Evolutionary conservation across 148 eudicot genomes (phyloP).

Genomic region (Tetragonia tetragonoides): DNA sequence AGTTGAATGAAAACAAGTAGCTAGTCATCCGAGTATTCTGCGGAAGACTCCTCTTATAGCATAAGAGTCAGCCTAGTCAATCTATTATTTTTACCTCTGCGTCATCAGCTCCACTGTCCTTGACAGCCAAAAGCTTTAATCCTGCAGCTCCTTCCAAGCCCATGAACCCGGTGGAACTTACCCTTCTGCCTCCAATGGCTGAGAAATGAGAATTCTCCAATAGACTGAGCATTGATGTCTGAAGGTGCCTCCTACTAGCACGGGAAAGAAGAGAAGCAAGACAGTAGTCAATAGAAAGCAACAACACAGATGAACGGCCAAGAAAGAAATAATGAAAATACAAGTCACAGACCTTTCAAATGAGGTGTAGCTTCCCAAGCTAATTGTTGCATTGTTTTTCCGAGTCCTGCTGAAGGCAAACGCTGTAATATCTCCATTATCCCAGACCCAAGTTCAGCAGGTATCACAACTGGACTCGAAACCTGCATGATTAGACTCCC

Average conservation of each 20-base stretch:
- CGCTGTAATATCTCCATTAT: slow-evolving; percentile 47
- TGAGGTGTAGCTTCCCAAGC: slow-evolving; percentile 40
- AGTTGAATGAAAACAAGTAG: too few species aligned
- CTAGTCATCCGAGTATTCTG: too few species aligned
- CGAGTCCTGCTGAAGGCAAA: slow-evolving; percentile 56
- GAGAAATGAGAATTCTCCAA: slow-evolving; percentile 62
- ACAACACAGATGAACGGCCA: slow-evolving; percentile 7
- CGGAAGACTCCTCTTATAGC: too few species aligned
- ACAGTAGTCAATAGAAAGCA: slow-evolving; percentile 3
- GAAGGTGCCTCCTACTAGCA: slow-evolving; percentile 75
- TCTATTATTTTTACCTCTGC: slow-evolving; percentile 33
- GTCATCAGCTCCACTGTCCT: slow-evolving; percentile 41
- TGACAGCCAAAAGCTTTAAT: slow-evolving; percentile 64
- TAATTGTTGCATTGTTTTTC: slow-evolving; percentile 51
- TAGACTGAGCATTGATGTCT: slow-evolving; percentile 51
- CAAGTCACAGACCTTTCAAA: slow-evolving; percentile 37
- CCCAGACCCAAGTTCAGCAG: slow-evolving; percentile 55
- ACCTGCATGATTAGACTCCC: slow-evolving; percentile 70
- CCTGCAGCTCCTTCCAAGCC: slow-evolving; percentile 95
- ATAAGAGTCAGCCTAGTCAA: too few species aligned
- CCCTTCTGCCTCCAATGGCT: slow-evolving; percentile 54
- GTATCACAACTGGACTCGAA: slow-evolving; percentile 62
- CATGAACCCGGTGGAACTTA: slow-evolving; percentile 37
- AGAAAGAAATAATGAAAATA: neutral
- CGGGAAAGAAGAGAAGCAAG: neutral